Conservation (phyloP, 73 alveolate genomes). For the Symbiodinium natans region DNA sequence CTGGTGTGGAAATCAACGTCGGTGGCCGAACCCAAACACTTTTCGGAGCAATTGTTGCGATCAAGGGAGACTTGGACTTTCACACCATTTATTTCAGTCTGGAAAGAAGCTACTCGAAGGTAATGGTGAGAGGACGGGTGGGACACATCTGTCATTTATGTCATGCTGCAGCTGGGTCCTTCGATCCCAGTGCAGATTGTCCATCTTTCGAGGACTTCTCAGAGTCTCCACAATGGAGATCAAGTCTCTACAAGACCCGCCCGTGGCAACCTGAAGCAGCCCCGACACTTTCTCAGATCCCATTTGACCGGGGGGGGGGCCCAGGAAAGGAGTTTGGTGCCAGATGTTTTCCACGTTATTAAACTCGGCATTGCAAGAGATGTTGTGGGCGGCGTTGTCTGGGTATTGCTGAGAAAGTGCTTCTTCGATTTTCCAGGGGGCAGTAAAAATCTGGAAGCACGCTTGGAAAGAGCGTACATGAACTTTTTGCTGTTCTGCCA, state of each 20-base stretch:
- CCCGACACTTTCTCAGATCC: neutral
- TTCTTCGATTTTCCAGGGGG: neutral
- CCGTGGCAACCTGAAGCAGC: neutral
- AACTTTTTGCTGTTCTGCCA: neutral
- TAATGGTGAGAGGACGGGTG: neutral
- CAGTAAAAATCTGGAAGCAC: neutral
- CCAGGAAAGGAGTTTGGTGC: neutral
- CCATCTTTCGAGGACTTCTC: neutral
- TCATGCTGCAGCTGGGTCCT: neutral
- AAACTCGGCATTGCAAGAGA: constrained; percentile 7
- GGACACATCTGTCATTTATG: neutral
- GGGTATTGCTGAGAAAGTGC: neutral
- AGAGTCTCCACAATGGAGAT: neutral
- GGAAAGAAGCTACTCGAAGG: neutral
- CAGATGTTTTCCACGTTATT: neutral
- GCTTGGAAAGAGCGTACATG: neutral
- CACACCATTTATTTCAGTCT: neutral
- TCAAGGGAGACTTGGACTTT: neutral
- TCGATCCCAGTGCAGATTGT: neutral
- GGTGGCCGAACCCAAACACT: neutral
- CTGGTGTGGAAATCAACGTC: neutral
- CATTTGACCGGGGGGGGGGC: neutral
- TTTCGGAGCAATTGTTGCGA: neutral
- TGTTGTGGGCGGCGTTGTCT: neutral
- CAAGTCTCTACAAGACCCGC: neutral